Base-by-base conservation (phyloP, 1,284 basidiomycete species). In the Singerocomus inundabilis region DNA sequence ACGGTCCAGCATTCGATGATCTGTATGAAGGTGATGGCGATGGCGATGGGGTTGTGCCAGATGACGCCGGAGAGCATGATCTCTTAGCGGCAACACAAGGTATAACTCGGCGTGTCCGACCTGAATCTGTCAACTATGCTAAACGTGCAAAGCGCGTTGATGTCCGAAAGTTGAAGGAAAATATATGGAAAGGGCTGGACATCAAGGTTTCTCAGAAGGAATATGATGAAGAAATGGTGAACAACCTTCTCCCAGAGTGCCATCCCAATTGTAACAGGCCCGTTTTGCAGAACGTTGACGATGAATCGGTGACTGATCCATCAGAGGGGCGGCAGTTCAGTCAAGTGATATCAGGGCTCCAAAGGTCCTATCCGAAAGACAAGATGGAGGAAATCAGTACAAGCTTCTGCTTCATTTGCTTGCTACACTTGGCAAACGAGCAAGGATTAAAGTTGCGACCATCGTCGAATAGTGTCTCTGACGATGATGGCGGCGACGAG, bases 331-430 rank as follows among this genome's bases (percentile, higher is more conserved):
- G 90, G 33, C 79, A 83, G 44, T 97, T 99, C 69, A 82, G 86
- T 46, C 79, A 81, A 43, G 93, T 99, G 54, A 90, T 99, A 56
- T 79, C 83, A 1, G 85, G 84, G 15, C 76, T 99, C 32, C 84
- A 90, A 57, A 78, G 75, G 44, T 81, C 86, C 8, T 99, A 99
- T 69, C 91, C 96, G 0, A 77, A 77, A 53, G 93, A 98, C 38
- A 97, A 95, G 76, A 90, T 99, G 87, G 85, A 90, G 39, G 97
- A 99, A 61, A 98, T 99, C 69, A 97, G 93, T 67, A 99, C 97
- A 9, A 97, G 93, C 55, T 99, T 98, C 82, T 99, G 96, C 71
- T 99, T 99, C 76, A 99, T 99, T 68, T 99, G 96, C 65, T 73
- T 99, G 31, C 73, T 97, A 30, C 94, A 98, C 73, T 76, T 99